Evolutionary conservation across 2,329 filamentous ascomycete species (phyloP), one percentile per base, ranked within the genome.

Genomic region (Fusarium napiforme): DNA sequence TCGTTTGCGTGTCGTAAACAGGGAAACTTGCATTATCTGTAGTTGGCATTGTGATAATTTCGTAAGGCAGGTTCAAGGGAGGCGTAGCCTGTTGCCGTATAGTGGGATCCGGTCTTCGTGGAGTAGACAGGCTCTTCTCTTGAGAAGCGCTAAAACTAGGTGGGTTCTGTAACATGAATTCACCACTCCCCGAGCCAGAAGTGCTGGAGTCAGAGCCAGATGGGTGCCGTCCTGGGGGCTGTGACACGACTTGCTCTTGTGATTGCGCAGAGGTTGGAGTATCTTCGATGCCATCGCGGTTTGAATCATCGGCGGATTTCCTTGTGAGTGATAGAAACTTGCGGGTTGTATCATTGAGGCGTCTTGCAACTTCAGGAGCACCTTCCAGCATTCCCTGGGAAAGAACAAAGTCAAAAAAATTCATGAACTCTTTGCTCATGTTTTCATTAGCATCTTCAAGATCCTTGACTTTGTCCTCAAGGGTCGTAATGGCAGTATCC

Each of bases 401-500:
- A 28, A 90, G 78, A 5, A 89, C 87, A 43, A 87, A 88, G 71
- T 93, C 89, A 70, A 93, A 90, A 30, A 96, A 87, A 37, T 85
- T 86, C 73, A 90, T 84, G 75, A 97, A 95, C 1, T 90, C 88
- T 58, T 87, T 90, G 82, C 89, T 92, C 91, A 97, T 94, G 75
- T 92, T 89, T 63, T 93, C 88, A 68, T 95, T 92, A 28, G 88
- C 89, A 19, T 87, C 86, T 66, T 92, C 89, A n/a, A 97, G 87
- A 30, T 89, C 87, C 60, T 90, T 85, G 32, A 96, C 93, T 69
- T 91, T 88, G 60, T 89, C 87, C 78, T 94, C 92, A 16, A 97
- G 86, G 2, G 89, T 90, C 34, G 90, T 88, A 63, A 97, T 96
- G 9, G 93, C 93, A 28, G 88, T 92, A 79, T 97, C 95, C 82